phyloP scores from a whole-genome alignment of 164 flowering plant genomes.

The Akebia trifoliata region DNA sequence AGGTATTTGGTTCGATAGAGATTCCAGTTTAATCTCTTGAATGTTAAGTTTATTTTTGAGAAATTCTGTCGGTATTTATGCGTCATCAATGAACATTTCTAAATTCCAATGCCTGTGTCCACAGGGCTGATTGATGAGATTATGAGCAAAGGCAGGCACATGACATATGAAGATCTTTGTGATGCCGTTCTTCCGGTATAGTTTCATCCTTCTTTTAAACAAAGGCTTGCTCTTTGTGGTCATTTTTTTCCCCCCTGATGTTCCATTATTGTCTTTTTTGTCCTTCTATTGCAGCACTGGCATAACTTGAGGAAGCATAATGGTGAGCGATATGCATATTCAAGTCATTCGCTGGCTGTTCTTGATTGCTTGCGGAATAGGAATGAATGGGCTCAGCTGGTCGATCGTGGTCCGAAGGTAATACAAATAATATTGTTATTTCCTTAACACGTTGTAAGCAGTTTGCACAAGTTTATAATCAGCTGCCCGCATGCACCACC shows the following conservation, averaged over 20 bases:
- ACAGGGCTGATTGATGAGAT: constrained; percentile 82
- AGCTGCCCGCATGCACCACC: no score
- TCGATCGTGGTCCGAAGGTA: constrained; percentile 98
- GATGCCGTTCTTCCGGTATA: constrained; percentile 85
- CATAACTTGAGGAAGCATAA: constrained; percentile 80
- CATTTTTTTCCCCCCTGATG: neutral
- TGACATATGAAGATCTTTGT: constrained; percentile 92
- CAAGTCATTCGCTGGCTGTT: constrained; percentile 96
- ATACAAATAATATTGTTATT: neutral
- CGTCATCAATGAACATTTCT: neutral
- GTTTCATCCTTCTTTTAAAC: constrained; percentile 2
- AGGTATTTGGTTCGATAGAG: constrained; percentile 34
- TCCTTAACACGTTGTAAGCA: no score
- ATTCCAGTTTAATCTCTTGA: neutral
- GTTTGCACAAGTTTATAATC: no score
- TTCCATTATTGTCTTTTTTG: neutral
- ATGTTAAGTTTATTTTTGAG: neutral
- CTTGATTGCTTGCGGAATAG: constrained; percentile 94
- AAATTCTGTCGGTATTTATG: neutral
- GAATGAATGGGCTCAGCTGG: constrained; percentile 85
- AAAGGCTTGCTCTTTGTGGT: neutral
- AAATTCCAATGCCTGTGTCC: neutral
- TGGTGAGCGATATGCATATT: constrained; percentile 94
- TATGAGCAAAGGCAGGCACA: constrained; percentile 79
- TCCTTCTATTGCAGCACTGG: constrained; percentile 67